Percentiles rank a stretch among this genome's conserved stretches.
phyloP scores from a whole-genome alignment of 2,329 filamentous ascomycete species.

The Alternaria tenuissima region DNA sequence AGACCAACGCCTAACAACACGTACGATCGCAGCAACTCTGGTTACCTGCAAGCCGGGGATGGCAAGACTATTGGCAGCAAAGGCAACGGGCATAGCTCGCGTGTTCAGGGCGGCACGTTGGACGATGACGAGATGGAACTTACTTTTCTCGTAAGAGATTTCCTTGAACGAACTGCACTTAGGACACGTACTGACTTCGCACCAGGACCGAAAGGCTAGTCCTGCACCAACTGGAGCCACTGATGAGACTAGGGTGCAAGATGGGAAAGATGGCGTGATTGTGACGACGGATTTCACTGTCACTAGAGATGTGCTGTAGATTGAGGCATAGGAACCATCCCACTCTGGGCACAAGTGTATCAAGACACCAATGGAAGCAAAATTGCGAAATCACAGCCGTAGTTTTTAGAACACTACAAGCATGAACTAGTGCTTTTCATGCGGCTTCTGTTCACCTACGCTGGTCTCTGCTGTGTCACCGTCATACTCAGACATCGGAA shows the following conservation, averaged over 20 bases:
- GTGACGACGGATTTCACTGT: slow-evolving; percentile 24
- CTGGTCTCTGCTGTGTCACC: too few relatives aligned
- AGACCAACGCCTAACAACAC: slow-evolving; percentile 11
- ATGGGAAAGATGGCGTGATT: slow-evolving; percentile 25
- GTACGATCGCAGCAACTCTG: slow-evolving; percentile 22
- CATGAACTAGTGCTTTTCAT: neutral
- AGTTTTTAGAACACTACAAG: neutral
- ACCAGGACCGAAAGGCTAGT: slow-evolving; percentile 21
- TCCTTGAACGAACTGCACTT: neutral
- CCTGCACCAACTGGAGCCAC: slow-evolving; percentile 14
- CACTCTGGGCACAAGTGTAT: neutral
- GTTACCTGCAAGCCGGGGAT: slow-evolving; percentile 16
- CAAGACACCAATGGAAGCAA: neutral
- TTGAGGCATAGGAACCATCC: neutral
- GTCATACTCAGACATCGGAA: too few relatives aligned
- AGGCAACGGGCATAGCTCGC: slow-evolving; percentile 5
- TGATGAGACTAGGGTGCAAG: slow-evolving; percentile 11
- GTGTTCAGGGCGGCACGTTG: slow-evolving; percentile 15
- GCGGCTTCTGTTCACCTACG: neutral
- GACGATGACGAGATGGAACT: slow-evolving; percentile 33
- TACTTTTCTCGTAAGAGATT: slow-evolving; percentile 10
- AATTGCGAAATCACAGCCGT: neutral
- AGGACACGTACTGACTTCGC: neutral
- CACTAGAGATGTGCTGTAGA: slow-evolving; percentile 16
- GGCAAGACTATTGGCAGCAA: neutral